Conservation (phyloP, 2,329 filamentous ascomycete species). For the Verticillium klebahnii region DNA sequence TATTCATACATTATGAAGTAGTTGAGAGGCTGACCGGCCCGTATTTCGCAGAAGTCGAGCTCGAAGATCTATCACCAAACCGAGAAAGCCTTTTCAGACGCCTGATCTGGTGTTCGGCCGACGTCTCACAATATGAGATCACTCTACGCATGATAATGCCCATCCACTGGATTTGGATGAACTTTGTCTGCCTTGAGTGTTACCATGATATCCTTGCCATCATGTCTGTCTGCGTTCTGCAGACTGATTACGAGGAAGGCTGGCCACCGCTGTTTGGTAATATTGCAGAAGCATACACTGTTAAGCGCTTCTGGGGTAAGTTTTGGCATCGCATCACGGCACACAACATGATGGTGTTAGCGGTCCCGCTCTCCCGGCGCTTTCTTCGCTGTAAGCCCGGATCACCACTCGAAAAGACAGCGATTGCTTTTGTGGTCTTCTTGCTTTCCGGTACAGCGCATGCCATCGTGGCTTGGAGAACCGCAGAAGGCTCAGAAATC, state of each 20-base stretch:
- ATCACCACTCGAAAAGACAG: neutral
- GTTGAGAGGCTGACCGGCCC: neutral
- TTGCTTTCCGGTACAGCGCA: neutral
- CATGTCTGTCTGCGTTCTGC: slow-evolving; percentile 13
- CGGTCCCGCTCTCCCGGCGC: neutral
- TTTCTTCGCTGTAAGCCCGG: neutral
- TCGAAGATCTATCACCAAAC: neutral
- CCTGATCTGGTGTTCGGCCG: neutral
- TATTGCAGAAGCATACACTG: neutral
- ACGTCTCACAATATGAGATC: neutral
- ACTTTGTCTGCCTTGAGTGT: neutral
- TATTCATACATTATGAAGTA: neutral
- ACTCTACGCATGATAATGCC: neutral
- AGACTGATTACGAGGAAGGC: slow-evolving; percentile 9
- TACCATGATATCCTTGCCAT: slow-evolving; percentile 11
- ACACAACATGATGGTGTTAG: neutral
- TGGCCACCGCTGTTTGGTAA: slow-evolving; percentile 1
- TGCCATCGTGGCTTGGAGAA: neutral
- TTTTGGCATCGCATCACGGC: neutral
- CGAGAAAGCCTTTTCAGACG: neutral
- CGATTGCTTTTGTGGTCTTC: neutral
- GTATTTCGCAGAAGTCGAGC: neutral
- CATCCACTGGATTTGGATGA: neutral
- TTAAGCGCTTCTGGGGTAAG: neutral
- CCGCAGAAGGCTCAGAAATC: neutral